Base-by-base conservation (phyloP, 2,329 filamentous ascomycete species). In the Nannizzia gypsea region DNA sequence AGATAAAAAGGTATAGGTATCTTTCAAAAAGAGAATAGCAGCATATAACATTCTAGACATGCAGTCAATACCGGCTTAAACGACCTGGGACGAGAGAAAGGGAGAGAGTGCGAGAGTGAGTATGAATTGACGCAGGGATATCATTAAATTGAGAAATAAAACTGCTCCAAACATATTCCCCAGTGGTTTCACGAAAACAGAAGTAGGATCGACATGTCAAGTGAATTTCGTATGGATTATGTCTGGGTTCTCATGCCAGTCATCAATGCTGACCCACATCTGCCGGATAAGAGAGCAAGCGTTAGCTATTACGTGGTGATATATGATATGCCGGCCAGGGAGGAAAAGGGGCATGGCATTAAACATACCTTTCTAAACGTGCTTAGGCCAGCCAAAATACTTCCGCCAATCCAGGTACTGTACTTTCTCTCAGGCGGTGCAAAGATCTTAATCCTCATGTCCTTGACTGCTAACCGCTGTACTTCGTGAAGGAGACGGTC, bases 231-330 rank as follows among this genome's bases (percentile, higher is more conserved):
- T 93, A 76, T 97, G 92, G 71, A 99, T 97, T 69, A 99, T 93
- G 71, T 99, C 92, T 17, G 93, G 93, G 72, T 99, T 96, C 81
- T 99, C 93, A 73, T 99, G 93, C 93, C 93, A 99, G 79, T 99
- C 93, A 71, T 97, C 93, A 72, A 96, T 92, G 76, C 90, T 96
- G 70, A 99, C 93, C 90, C 93, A 97, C 93, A 99, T 99, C 92
- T 96, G 72, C 60, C 66, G 60, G 59, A 34, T 54, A 28, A 54
- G 26, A 31, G 50, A 62, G 36, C 52, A 44, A 57, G 59, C 57
- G 58, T 28, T 55, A 58, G 57, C 36, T 4, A 17, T 17, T 17
- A 24, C 40, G 11, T 36, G 5, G 24, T 54, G 13, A 4, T 5
- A 31, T 36, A 17, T 55, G 13, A 28, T 54, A 26, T 17, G 22